phyloP scores from a whole-genome alignment of 129 eudicot genomes.

The Flaveria bidentis region DNA sequence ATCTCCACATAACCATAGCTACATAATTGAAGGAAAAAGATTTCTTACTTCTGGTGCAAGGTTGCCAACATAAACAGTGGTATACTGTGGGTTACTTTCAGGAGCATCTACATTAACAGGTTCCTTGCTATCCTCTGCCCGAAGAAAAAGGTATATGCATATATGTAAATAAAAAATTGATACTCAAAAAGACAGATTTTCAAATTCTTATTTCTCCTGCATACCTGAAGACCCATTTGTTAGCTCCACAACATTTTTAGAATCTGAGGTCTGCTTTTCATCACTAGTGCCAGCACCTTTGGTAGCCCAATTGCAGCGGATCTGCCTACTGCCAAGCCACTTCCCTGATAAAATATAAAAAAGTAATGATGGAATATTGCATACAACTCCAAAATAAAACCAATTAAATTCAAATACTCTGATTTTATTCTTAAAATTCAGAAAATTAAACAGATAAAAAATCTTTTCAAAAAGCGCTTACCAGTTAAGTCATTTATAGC shows the following conservation, averaged over 20 bases:
- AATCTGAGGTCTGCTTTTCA: conserved; percentile 73
- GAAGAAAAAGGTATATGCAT: background rate
- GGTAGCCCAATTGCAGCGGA: conserved; percentile 98
- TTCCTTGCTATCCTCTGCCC: conserved; percentile 83
- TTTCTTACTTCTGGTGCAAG: conserved; percentile 89
- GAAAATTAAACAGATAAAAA: background rate
- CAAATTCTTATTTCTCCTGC: conserved; percentile 11
- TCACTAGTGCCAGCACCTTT: conserved; percentile 87
- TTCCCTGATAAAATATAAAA: conserved; percentile 47
- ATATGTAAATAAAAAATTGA: background rate
- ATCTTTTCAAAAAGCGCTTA: conserved; percentile 25
- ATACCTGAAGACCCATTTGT: conserved; percentile 63
- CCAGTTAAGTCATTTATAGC: conserved; percentile 93
- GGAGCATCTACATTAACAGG: conserved; percentile 69
- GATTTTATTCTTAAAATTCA: background rate
- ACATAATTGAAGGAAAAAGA: background rate
- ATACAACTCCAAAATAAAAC: background rate
- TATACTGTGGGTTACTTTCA: conserved; percentile 85
- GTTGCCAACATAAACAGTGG: conserved; percentile 95
- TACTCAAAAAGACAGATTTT: conserved; percentile 26
- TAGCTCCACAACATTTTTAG: conserved; percentile 83
- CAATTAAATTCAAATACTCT: background rate
- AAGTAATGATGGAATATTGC: background rate
- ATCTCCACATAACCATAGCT: background rate
- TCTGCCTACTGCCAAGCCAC: conserved; percentile 96